Percentiles rank a stretch among this genome's conserved stretches.
Evolutionary conservation across 2,329 filamentous ascomycete genomes (phyloP).

Genomic region (Tolypocladium album): DNA sequence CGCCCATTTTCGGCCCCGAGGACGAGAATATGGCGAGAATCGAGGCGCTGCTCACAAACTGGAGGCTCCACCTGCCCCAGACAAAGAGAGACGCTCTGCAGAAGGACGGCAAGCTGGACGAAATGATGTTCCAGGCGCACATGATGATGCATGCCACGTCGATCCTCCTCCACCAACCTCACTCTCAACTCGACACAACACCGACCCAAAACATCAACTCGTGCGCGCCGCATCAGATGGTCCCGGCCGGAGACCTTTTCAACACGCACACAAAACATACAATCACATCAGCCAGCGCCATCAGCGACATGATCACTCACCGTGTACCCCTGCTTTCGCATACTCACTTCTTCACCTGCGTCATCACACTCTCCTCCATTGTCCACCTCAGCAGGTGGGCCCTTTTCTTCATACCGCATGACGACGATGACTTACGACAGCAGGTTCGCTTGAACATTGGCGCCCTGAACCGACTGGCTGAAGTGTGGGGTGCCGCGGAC

Average conservation of each 20-base stretch:
- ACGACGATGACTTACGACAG: slow-evolving; percentile 59
- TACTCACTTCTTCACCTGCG: slow-evolving; percentile 76
- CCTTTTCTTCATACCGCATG: slow-evolving; percentile 46
- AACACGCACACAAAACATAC: slow-evolving; percentile 71
- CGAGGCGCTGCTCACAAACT: slow-evolving; percentile 53
- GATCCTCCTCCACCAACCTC: slow-evolving; percentile 70
- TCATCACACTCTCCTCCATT: slow-evolving; percentile 67
- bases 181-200: slow-evolving; percentile 61
- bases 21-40: slow-evolving; percentile 41
- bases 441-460: slow-evolving; percentile 71
- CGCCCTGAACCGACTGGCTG: slow-evolving; percentile 56
- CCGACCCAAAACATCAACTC: slow-evolving; percentile 49
- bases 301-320: slow-evolving; percentile 65
- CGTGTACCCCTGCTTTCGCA: slow-evolving; percentile 62
- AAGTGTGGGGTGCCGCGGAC: slow-evolving; percentile 62
- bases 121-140: slow-evolving; percentile 85
- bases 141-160: slow-evolving; percentile 61
- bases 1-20: slow-evolving; percentile 38
- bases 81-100: slow-evolving; percentile 61
- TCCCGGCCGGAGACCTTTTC: slow-evolving; percentile 38
- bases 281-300: slow-evolving; percentile 65
- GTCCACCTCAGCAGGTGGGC: slow-evolving; percentile 75
- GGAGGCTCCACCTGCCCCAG: slow-evolving; percentile 67
- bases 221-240: slow-evolving; percentile 50
- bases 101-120: slow-evolving; percentile 63